Conservation (phyloP, 2,329 filamentous ascomycete species). For the Cytospora piceae region DNA sequence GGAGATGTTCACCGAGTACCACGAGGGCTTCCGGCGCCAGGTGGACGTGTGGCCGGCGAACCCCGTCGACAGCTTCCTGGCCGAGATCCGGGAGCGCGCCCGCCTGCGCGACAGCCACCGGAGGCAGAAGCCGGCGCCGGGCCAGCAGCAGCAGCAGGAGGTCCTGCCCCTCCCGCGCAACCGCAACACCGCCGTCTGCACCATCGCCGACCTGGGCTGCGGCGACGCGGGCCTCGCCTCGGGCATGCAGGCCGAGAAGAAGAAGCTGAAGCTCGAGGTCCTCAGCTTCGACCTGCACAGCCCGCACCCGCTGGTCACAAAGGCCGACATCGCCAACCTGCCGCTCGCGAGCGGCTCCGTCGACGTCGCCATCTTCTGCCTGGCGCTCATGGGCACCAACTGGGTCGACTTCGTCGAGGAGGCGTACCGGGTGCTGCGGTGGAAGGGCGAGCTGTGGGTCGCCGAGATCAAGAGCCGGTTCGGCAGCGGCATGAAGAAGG, state of each 20-base stretch:
- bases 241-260: conserved; percentile 64
- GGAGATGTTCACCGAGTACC: conserved; percentile 95
- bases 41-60: conserved; percentile 97
- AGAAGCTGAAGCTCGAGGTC: conserved; percentile 73
- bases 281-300: conserved; percentile 87
- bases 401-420: conserved; percentile 97
- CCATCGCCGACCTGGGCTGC: conserved; percentile 89
- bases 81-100: conserved; percentile 70
- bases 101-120: conserved; percentile 46
- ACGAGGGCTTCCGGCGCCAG: conserved; percentile 93
- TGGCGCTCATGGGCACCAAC: conserved; percentile 98
- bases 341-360: conserved; percentile 75
- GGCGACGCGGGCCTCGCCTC: conserved; percentile 84
- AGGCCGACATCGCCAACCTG: conserved; percentile 85
- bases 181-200: conserved; percentile 63
- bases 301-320: conserved; percentile 75
- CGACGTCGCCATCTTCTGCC: conserved; percentile 91
- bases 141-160: conserved; percentile 34
- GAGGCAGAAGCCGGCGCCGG: conserved; percentile 33
- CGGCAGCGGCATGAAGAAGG: conserved; percentile 51
- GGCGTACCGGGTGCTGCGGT: conserved; percentile 86
- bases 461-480: conserved; percentile 97
- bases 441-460: conserved; percentile 96
- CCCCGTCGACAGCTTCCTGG: conserved; percentile 86
- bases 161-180: conserved; percentile 69